Conservation (phyloP, 78 protist genomes). For the Dictyostelium capitatum region DNA sequence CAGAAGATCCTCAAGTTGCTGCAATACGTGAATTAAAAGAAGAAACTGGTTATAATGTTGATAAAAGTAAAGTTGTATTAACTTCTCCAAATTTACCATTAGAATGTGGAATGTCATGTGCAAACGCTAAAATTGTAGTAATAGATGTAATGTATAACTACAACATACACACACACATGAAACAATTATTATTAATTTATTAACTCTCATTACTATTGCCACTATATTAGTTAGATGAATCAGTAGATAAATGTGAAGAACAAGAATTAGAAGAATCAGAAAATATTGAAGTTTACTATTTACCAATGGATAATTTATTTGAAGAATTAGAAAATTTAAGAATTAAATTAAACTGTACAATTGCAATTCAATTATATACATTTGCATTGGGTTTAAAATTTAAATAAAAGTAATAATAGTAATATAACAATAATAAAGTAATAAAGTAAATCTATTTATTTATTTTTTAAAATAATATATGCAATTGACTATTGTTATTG, state of each 20-base stretch:
- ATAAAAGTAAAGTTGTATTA: background rate
- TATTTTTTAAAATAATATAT: too few relatives aligned
- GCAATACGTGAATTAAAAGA: conserved; percentile 71
- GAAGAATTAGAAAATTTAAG: conserved; percentile 15
- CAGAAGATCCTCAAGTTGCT: conserved; percentile 17
- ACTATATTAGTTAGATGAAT: conserved; percentile 18
- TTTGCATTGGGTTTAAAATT: conserved; percentile 58
- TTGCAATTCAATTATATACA: conserved; percentile 29
- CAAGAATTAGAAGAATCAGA: conserved; percentile 66
- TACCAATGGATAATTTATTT: conserved; percentile 36
- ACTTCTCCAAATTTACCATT: conserved; percentile 39
- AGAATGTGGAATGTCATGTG: conserved; percentile 34
- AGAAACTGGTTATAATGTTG: conserved; percentile 57
- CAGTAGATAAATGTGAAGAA: background rate
- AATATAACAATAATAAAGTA: background rate
- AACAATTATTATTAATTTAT: background rate
- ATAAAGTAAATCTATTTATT: background rate
- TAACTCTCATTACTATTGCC: background rate
- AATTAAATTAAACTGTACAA: conserved; percentile 12
- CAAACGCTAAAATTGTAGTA: conserved; percentile 18
- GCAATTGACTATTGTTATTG: too few relatives aligned
- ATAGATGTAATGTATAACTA: conserved; percentile 23
- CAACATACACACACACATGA: background rate
- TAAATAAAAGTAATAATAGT: background rate
- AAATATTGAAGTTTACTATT: conserved; percentile 34